A percentile compares a stretch with the other conserved stretches of the same genome.
Conservation (phyloP, 257 asterid genomes). For the Cinchona pubescens region DNA sequence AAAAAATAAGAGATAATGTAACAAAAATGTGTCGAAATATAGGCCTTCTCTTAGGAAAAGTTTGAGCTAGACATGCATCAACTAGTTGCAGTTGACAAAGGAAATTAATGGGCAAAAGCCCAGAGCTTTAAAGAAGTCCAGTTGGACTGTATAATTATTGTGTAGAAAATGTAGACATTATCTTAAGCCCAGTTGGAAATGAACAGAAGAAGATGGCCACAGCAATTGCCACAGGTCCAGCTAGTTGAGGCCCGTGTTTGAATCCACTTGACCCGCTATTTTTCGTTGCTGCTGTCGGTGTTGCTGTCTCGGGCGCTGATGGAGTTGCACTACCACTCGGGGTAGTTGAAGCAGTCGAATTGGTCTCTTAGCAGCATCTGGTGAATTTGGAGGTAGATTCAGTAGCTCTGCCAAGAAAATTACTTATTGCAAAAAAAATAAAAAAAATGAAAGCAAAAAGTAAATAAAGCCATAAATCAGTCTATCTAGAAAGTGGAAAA, state of each 20-base stretch:
- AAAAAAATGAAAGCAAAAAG: too few species aligned
- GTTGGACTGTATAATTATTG: neutral
- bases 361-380: constrained; percentile 63
- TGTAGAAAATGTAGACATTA: neutral
- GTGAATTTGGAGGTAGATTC: constrained; percentile 57
- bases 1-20: neutral
- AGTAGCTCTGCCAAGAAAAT: constrained; percentile 54
- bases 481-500: too few species aligned
- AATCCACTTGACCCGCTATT: constrained; percentile 20
- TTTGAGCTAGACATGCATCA: neutral
- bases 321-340: constrained; percentile 23
- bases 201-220: constrained; percentile 27
- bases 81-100: neutral
- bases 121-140: neutral
- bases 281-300: constrained; percentile 31
- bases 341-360: constrained; percentile 22
- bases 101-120: neutral
- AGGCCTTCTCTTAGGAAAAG: neutral
- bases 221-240: constrained; percentile 16
- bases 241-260: constrained; percentile 24
- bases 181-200: constrained; percentile 10
- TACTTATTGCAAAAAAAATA: too few species aligned
- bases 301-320: constrained; percentile 20
- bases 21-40: neutral
- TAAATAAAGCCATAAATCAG: too few species aligned